Conservation (phyloP, 805 yeast species). For the Lachancea quebecensis region DNA sequence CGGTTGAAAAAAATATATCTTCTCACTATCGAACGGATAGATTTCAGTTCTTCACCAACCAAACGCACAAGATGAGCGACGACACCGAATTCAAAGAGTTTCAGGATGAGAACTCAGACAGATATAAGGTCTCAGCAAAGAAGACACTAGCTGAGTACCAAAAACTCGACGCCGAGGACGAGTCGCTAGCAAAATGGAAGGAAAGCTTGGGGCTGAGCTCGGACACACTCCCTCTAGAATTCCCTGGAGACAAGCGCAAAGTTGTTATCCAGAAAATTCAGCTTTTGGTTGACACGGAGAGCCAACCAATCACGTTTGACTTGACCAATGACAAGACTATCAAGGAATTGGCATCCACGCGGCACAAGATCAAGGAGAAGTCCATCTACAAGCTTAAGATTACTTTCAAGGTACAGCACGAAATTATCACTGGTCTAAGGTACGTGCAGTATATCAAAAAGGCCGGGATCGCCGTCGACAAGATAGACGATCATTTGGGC, state of each 20-base stretch:
- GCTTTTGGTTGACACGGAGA: conserved; percentile 58
- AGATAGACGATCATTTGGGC: conserved; percentile 81
- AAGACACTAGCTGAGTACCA: conserved; percentile 81
- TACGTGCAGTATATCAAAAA: conserved; percentile 81
- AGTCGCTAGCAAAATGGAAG: conserved; percentile 86
- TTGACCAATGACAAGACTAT: conserved; percentile 56
- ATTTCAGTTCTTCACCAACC: too few species aligned
- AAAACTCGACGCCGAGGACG: conserved; percentile 82
- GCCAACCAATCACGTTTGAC: conserved; percentile 57
- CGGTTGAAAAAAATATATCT: not conserved
- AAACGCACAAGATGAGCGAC: conserved; percentile 21
- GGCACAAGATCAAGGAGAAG: conserved; percentile 73
- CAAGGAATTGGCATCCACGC: conserved; percentile 51
- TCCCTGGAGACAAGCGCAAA: conserved; percentile 61
- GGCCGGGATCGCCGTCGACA: conserved; percentile 82
- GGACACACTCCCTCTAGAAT: conserved; percentile 54
- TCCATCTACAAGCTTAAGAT: conserved; percentile 65
- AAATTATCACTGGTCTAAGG: conserved; percentile 83
- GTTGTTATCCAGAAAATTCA: conserved; percentile 78
- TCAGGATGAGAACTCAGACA: conserved; percentile 25
- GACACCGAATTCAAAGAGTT: conserved; percentile 31
- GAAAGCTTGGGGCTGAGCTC: conserved; percentile 71
- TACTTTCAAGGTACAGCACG: conserved; percentile 80
- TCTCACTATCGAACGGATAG: not conserved
- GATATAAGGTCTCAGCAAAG: conserved; percentile 39